Evolutionary conservation across 352 stramenopile species (phyloP), one percentile per base, ranked within the genome.

Genomic region (Phytopythium montanum): DNA sequence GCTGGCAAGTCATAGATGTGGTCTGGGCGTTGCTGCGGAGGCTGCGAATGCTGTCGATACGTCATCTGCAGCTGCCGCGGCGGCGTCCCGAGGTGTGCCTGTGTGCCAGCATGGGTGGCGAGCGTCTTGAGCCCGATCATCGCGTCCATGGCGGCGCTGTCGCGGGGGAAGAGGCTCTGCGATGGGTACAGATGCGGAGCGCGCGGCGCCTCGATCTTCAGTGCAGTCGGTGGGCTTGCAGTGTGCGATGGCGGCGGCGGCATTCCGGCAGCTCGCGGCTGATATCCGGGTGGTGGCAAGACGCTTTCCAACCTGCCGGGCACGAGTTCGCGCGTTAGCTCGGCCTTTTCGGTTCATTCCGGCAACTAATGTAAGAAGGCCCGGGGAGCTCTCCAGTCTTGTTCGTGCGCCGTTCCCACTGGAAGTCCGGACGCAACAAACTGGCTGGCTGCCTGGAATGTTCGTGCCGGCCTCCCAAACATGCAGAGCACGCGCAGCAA

Each of bases 121-220:
- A 75, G 67, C 36, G 68, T 69, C 41, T 72, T 72, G 23, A 78
- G 65, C 12, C 62, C 68, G 13, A 73, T 65, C 68, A 79, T 70
- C 36, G 67, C 31, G 48, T 78, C 69, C 9, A 66, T 61, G 5
- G 56, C 45, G 5, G 56, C 54, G 28, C 54, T 57, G 49, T 72
- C 56, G 10, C 45, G 31, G 4, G 59, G 38, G 14, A 69, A 72
- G 16, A 64, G 51, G 28, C 26, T 57, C 19, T 56, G 36, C 16
- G 61, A 60, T 21, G 61, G 61, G 57, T 65, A 69, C 61, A 69
- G 34, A 5, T 59, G 57, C 48, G 61, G 65, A 42, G 67, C 65
- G 14, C 61, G 49, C 34, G 59, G 61, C 14, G 58, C 65, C 28
- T 69, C 65, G 4, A 44, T 18, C 46, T 64, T 66, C 44, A 44